phyloP scores from a whole-genome alignment of 768 basidiomycete genomes.

The Xanthoconium purpureum region DNA sequence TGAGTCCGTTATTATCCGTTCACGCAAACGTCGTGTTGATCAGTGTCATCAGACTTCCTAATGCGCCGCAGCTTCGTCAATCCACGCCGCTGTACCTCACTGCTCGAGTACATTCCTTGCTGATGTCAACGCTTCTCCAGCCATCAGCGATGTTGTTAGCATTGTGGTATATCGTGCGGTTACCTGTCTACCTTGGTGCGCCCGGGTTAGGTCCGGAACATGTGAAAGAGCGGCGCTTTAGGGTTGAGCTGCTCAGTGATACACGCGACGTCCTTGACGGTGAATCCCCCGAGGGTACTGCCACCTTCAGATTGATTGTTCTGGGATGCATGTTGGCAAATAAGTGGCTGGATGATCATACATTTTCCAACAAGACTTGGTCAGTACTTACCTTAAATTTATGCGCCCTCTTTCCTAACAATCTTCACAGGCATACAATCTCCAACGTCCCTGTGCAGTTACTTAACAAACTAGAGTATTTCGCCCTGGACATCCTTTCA shows the following conservation, averaged over 20 bases:
- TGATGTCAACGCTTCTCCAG: constrained; percentile 77
- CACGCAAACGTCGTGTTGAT: constrained; percentile 10
- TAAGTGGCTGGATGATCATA: constrained; percentile 87
- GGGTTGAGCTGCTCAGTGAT: constrained; percentile 60
- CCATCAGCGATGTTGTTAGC: constrained; percentile 78
- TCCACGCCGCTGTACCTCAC: constrained; percentile 47
- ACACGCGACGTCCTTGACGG: constrained; percentile 38
- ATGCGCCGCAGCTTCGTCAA: constrained; percentile 32
- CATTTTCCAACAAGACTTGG: constrained; percentile 89
- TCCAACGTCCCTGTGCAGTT: constrained; percentile 69
- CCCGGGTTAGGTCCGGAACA: constrained; percentile 49
- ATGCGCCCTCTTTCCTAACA: neutral
- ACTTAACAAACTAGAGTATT: constrained; percentile 68
- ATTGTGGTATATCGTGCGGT: constrained; percentile 76
- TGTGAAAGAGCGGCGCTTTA: constrained; percentile 60
- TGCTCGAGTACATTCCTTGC: constrained; percentile 62
- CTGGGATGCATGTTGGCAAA: constrained; percentile 84
- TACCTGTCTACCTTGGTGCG: constrained; percentile 66
- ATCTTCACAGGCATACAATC: constrained; percentile 64
- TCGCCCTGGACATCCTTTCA: constrained; percentile 65
- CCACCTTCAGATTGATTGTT: constrained; percentile 71
- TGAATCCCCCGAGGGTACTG: constrained; percentile 52
- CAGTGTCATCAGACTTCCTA: constrained; percentile 22
- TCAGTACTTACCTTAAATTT: constrained; percentile 32
- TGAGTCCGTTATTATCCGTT: constrained; percentile 36